These are phyloP conservation scores for Scenedesmus sp. DNA, from an alignment of 163 green algal species.

Conservation along the genomic window DNA sequence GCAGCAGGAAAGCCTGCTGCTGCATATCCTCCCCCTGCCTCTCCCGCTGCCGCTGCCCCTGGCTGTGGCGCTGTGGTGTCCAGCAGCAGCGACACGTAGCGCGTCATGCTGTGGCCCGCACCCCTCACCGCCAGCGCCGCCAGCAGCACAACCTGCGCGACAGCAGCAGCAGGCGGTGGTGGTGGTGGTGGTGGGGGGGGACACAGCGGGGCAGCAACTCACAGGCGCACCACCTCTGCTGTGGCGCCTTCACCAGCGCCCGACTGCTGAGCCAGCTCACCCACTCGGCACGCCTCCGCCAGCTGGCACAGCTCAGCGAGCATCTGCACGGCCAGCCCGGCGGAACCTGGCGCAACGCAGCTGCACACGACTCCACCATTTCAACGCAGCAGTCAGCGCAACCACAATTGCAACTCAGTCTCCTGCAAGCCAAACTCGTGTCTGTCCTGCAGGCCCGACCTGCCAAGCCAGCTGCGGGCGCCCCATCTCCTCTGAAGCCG, in stretches of 20 bases:
- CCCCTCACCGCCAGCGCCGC: not conserved
- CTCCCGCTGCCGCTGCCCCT: slow-evolving; percentile 28
- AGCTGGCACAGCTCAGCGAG: not conserved
- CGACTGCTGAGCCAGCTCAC: too few relatives aligned
- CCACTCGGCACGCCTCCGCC: too few relatives aligned
- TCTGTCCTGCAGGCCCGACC: too few relatives aligned
- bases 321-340: not conserved
- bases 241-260: too few relatives aligned
- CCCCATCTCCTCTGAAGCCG: slow-evolving; percentile 37
- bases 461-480: too few relatives aligned
- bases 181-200: too few relatives aligned
- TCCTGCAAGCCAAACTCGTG: too few relatives aligned
- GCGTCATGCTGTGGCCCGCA: slow-evolving; percentile 26
- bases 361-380: not conserved
- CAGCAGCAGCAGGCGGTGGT: too few relatives aligned
- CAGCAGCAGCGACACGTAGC: slow-evolving; percentile 44
- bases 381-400: not conserved
- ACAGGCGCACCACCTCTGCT: too few relatives aligned
- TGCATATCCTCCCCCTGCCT: too few relatives aligned
- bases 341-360: not conserved
- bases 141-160: not conserved
- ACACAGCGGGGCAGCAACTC: not conserved
- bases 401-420: not conserved
- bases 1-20: not conserved
- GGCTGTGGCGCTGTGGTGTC: slow-evolving; percentile 38